Evolutionary conservation across 2,329 filamentous ascomycete genomes (phyloP).

Genomic region (Chrysosporium queenslandicum): DNA sequence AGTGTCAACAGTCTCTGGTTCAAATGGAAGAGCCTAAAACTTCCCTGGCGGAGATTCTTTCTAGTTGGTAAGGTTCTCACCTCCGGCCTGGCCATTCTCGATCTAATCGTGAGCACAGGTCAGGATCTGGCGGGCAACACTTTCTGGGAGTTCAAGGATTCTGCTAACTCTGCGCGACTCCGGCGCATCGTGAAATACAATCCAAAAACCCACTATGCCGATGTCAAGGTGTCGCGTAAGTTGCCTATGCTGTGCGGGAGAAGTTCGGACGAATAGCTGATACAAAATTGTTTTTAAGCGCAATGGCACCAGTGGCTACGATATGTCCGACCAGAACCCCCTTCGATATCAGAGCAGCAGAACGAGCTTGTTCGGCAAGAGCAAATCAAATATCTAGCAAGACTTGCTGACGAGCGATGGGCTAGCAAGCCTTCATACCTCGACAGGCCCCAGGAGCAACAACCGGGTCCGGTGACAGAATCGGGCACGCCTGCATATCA

Average conservation of each 20-base stretch:
- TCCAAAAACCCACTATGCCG: constrained; percentile 45
- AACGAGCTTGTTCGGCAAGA: constrained; percentile 47
- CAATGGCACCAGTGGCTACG: constrained; percentile 62
- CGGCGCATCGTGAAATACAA: constrained; percentile 51
- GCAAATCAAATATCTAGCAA: constrained; percentile 51
- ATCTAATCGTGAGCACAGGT: constrained; percentile 32
- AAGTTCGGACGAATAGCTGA: too few species aligned
- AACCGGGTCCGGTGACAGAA: constrained; percentile 36
- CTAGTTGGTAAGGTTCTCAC: constrained; percentile 42
- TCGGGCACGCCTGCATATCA: constrained; percentile 36
- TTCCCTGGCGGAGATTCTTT: constrained; percentile 53
- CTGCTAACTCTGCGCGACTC: constrained; percentile 43
- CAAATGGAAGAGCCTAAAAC: constrained; percentile 51
- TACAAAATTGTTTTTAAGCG: too few species aligned
- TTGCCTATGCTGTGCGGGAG: too few species aligned
- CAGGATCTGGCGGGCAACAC: constrained; percentile 54
- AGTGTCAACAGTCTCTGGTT: constrained; percentile 45
- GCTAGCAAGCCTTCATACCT: constrained; percentile 49
- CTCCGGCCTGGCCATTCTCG: constrained; percentile 2
- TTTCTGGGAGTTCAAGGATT: constrained; percentile 57
- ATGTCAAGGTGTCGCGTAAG: constrained; percentile 52
- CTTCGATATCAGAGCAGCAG: constrained; percentile 49
- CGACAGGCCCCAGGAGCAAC: constrained; percentile 45
- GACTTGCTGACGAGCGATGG: constrained; percentile 52
- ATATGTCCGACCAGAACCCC: constrained; percentile 48